Evolutionary conservation across 352 stramenopile species (phyloP).

Genomic region (Pythium periplocum): DNA sequence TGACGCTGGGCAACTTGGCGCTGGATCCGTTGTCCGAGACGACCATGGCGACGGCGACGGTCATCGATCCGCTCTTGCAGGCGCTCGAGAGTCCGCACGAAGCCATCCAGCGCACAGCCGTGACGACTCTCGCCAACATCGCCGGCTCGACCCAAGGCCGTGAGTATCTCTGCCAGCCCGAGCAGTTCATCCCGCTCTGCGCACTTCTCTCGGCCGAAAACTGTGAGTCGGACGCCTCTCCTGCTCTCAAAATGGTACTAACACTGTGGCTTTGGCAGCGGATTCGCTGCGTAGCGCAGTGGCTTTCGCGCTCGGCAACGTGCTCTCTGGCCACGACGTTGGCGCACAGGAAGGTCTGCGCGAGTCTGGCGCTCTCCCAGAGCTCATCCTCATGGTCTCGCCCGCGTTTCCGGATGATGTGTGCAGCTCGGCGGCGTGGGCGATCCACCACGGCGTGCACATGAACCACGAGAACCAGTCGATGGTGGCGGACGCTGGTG

Average conservation of each 20-base stretch:
- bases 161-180: constrained; percentile 37
- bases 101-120: constrained; percentile 48
- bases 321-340: constrained; percentile 54
- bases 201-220: constrained; percentile 43
- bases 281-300: constrained; percentile 49
- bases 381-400: constrained; percentile 59
- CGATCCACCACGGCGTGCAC: constrained; percentile 63
- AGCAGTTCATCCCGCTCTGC: constrained; percentile 36
- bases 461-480: constrained; percentile 59
- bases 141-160: constrained; percentile 32
- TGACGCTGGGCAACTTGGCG: constrained; percentile 60
- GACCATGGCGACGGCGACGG: constrained; percentile 23
- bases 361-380: constrained; percentile 45
- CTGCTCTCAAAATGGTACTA: constrained; percentile 4
- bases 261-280: constrained; percentile 13
- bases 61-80: constrained; percentile 37
- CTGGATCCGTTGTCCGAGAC: constrained; percentile 28
- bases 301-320: constrained; percentile 64
- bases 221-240: constrained; percentile 16
- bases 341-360: constrained; percentile 49
- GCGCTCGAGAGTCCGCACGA: constrained; percentile 51
- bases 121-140: constrained; percentile 51
- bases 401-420: constrained; percentile 61
- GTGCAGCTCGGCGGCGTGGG: constrained; percentile 66
- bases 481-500: constrained; percentile 52